These are phyloP conservation scores for Yamadazyma mexicana DNA, from an alignment of 1,139 yeast species.

Conservation along the genomic window DNA sequence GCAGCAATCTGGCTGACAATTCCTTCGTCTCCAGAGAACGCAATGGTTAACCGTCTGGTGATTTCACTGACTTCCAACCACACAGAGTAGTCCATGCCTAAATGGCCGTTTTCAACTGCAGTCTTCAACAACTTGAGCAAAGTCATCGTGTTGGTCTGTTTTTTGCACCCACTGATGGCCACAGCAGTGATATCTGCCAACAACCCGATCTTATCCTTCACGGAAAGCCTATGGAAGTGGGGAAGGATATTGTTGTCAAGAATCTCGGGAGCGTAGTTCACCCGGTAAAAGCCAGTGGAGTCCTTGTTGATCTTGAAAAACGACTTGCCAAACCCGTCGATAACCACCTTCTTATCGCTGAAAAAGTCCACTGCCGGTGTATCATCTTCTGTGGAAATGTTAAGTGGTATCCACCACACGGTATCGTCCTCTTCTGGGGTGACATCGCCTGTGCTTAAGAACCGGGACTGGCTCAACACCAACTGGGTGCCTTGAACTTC, in stretches of 20 bases:
- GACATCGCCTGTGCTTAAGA: constrained; percentile 77
- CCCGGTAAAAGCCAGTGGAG: constrained; percentile 66
- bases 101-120: constrained; percentile 41
- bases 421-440: constrained; percentile 68
- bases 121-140: constrained; percentile 44
- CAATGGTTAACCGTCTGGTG: constrained; percentile 40
- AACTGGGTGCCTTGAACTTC: constrained; percentile 39
- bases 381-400: constrained; percentile 30
- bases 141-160: constrained; percentile 43
- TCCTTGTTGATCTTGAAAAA: constrained; percentile 64
- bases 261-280: constrained; percentile 55
- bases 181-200: constrained; percentile 63
- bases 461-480: constrained; percentile 68
- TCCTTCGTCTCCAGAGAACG: constrained; percentile 49
- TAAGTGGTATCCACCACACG: constrained; percentile 77
- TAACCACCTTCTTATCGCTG: constrained; percentile 20
- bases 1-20: constrained; percentile 37
- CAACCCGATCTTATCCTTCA: constrained; percentile 65
- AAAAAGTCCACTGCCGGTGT: constrained; percentile 15
- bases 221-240: constrained; percentile 44
- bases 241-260: constrained; percentile 45
- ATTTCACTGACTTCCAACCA: constrained; percentile 62
- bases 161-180: constrained; percentile 58
- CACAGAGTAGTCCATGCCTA: constrained; percentile 54
- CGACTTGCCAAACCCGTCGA: constrained; percentile 23